Percentiles rank a stretch among this genome's conserved stretches.
phyloP scores from a whole-genome alignment of 805 yeast genomes.

The Candida yuanshanica region DNA sequence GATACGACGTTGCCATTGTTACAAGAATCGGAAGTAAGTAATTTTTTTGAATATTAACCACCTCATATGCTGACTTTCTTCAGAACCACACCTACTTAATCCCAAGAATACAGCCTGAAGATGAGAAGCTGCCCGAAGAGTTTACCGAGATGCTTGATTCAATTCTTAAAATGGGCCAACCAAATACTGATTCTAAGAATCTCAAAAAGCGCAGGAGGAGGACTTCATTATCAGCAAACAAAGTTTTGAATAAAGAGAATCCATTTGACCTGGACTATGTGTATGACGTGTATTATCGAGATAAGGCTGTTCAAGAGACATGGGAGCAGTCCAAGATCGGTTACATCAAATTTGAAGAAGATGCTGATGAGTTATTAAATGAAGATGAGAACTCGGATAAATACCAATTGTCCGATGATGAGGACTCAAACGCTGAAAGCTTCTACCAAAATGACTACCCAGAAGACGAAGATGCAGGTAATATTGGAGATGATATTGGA shows the following conservation, averaged over 20 bases:
- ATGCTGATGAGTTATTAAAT: slow-evolving; percentile 27
- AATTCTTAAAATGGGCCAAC: slow-evolving; percentile 37
- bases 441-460: slow-evolving; percentile 93
- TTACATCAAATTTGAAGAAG: slow-evolving; percentile 33
- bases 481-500: slow-evolving; percentile 15
- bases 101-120: slow-evolving; percentile 17
- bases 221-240: slow-evolving; percentile 9
- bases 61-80: slow-evolving; percentile 8
- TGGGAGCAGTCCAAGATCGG: slow-evolving; percentile 31
- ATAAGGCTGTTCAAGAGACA: slow-evolving; percentile 52
- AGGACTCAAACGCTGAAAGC: slow-evolving; percentile 87
- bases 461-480: slow-evolving; percentile 76
- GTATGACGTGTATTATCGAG: slow-evolving; percentile 81
- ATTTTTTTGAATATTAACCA: not conserved
- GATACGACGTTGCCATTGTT: slow-evolving; percentile 16
- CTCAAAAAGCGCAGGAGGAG: slow-evolving; percentile 23
- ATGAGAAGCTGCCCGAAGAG: slow-evolving; percentile 46
- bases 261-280: slow-evolving; percentile 61
- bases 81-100: slow-evolving; percentile 22
- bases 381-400: slow-evolving; percentile 35
- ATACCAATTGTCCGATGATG: slow-evolving; percentile 55
- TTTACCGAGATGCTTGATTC: slow-evolving; percentile 71
- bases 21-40: slow-evolving; percentile 18
- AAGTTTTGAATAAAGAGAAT: slow-evolving; percentile 12
- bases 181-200: slow-evolving; percentile 8